Evolutionary conservation across 306 rosid species (phyloP).

Genomic region (Arachis stenosperma): DNA sequence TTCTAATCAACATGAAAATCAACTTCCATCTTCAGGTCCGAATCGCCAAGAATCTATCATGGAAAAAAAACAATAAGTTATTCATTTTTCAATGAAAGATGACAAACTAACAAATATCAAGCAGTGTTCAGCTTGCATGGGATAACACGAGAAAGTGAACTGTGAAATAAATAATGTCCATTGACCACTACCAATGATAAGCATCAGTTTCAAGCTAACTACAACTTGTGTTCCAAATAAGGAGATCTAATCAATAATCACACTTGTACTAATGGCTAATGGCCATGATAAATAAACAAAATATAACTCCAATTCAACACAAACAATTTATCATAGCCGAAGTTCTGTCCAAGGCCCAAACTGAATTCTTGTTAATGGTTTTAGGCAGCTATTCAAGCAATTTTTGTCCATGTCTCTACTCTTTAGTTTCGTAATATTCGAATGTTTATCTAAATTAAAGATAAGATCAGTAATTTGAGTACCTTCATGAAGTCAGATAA

Average conservation of each 20-base stretch:
- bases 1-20: constrained; percentile 71
- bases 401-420: constrained; percentile 7
- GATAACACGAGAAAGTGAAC: constrained; percentile 1
- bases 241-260: constrained; percentile 1
- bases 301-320: constrained; percentile 1
- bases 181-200: neutral
- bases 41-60: constrained; percentile 64
- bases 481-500: constrained; percentile 80
- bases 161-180: neutral
- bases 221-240: constrained; percentile 26
- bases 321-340: neutral
- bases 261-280: no score
- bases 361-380: neutral
- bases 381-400: constrained; percentile 8
- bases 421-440: neutral
- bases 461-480: constrained; percentile 29
- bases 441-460: constrained; percentile 19
- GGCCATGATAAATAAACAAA: constrained; percentile 20
- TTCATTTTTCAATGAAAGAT: constrained; percentile 30
- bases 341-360: constrained; percentile 3
- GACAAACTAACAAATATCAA: constrained; percentile 32
- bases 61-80: constrained; percentile 30
- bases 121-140: constrained; percentile 20
- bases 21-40: constrained; percentile 72
- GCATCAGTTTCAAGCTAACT: constrained; percentile 22